Conservation (phyloP, 75 land plant genomes). For the Isoetes taiwanensis region DNA sequence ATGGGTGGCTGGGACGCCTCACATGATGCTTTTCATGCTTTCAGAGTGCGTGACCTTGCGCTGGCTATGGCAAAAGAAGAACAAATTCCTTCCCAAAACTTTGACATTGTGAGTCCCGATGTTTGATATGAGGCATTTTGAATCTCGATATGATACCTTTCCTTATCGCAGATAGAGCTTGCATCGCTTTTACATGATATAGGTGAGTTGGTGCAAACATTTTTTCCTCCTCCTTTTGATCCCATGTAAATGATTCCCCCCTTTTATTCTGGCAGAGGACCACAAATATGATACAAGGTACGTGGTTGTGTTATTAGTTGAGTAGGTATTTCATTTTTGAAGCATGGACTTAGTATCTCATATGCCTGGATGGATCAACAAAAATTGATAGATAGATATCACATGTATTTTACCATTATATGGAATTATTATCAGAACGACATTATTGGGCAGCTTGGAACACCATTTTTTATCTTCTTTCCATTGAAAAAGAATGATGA, state of each 20-base stretch:
- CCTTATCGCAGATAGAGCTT: constrained; percentile 55
- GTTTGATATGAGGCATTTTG: background rate
- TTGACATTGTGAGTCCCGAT: constrained; percentile 28
- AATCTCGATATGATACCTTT: background rate
- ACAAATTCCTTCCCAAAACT: constrained; percentile 27
- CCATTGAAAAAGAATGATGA: no score
- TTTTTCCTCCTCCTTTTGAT: background rate
- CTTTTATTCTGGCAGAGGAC: constrained; percentile 50
- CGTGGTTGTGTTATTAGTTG: constrained; percentile 9
- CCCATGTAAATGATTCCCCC: background rate
- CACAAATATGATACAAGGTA: constrained; percentile 66
- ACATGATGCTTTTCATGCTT: constrained; percentile 78
- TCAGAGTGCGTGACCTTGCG: constrained; percentile 78
- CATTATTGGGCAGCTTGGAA: no score
- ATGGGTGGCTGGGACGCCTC: constrained; percentile 84
- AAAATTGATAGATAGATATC: no score
- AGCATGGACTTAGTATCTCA: no score
- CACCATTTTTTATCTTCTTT: no score
- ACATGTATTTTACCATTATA: no score
- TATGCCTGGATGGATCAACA: no score
- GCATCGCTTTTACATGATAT: constrained; percentile 94
- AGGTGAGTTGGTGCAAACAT: constrained; percentile 24
- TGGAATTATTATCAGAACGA: no score
- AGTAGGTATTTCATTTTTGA: no score
- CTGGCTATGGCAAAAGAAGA: constrained; percentile 74